Conservation (phyloP, 106 monocot species). For the Dioscorea zingiberensis region DNA sequence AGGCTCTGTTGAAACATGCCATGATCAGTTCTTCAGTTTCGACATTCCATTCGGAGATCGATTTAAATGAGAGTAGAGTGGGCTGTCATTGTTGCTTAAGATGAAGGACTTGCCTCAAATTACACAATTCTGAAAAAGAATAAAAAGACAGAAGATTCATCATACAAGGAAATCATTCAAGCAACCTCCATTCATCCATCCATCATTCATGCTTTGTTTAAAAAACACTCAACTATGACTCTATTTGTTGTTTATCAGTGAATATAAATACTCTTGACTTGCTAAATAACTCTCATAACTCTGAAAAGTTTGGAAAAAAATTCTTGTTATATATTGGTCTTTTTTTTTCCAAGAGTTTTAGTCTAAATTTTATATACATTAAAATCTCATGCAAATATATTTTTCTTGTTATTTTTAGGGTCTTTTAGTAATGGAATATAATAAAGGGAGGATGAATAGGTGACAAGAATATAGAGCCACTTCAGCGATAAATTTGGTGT, state of each 20-base stretch:
- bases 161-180: slow-evolving; percentile 13
- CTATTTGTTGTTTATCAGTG: not conserved
- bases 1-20: slow-evolving; percentile 34
- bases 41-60: not conserved
- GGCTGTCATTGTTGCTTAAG: slow-evolving; percentile 20
- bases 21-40: slow-evolving; percentile 5
- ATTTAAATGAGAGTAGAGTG: slow-evolving; percentile 7
- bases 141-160: too few species aligned
- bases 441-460: too few species aligned
- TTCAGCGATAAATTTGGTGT: too few species aligned
- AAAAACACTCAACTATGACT: slow-evolving; percentile 40
- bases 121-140: not conserved
- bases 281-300: too few species aligned
- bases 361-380: too few species aligned
- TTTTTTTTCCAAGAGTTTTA: too few species aligned
- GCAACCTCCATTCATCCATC: slow-evolving; percentile 8
- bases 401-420: too few species aligned
- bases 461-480: too few species aligned
- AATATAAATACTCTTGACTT: not conserved
- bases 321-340: too few species aligned
- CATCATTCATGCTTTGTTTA: slow-evolving; percentile 21
- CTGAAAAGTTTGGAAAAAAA: too few species aligned
- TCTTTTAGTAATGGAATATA: too few species aligned
- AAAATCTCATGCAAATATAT: too few species aligned
- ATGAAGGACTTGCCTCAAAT: slow-evolving; percentile 4